Conservation (phyloP, 768 basidiomycete species). For the Amanita polypyramis region DNA sequence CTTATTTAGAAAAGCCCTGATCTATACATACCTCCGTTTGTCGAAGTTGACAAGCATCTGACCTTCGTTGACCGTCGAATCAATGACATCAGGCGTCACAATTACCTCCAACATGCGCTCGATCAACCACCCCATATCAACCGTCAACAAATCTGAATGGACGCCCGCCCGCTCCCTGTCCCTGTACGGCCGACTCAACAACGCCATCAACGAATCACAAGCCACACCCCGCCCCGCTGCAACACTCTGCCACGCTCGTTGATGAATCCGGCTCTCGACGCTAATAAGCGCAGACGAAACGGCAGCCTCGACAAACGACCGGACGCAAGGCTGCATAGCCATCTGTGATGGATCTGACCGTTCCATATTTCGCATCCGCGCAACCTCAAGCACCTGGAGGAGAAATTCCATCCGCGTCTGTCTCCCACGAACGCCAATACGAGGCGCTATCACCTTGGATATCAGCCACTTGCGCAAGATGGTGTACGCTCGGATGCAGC, state of each 20-base stretch:
- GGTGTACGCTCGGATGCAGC: slow-evolving; percentile 65
- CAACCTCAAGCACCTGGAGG: slow-evolving; percentile 64
- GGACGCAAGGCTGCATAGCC: slow-evolving; percentile 51
- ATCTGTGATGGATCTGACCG: slow-evolving; percentile 22
- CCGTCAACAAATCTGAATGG: slow-evolving; percentile 39
- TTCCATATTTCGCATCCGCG: slow-evolving; percentile 50
- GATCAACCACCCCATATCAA: slow-evolving; percentile 76
- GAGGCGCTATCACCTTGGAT: slow-evolving; percentile 53
- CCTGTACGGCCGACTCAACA: slow-evolving; percentile 42
- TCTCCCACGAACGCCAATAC: slow-evolving; percentile 50
- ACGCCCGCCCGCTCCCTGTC: slow-evolving; percentile 22
- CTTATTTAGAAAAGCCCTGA: not conserved
- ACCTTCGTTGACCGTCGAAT: slow-evolving; percentile 40
- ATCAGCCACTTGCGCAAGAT: slow-evolving; percentile 76
- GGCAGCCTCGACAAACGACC: slow-evolving; percentile 76
- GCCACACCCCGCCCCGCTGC: slow-evolving; percentile 49
- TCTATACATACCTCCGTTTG: slow-evolving; percentile 69
- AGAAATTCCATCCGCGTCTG: slow-evolving; percentile 67
- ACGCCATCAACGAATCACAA: slow-evolving; percentile 48
- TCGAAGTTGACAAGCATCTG: slow-evolving; percentile 68
- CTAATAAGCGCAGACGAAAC: slow-evolving; percentile 69
- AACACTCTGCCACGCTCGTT: slow-evolving; percentile 70
- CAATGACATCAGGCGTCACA: slow-evolving; percentile 59
- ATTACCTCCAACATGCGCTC: slow-evolving; percentile 77
- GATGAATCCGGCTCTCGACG: slow-evolving; percentile 68